A percentile compares a stretch with the other conserved stretches of the same genome.
Conservation (phyloP, 1,284 basidiomycete species). For the Naganishia sp. region DNA sequence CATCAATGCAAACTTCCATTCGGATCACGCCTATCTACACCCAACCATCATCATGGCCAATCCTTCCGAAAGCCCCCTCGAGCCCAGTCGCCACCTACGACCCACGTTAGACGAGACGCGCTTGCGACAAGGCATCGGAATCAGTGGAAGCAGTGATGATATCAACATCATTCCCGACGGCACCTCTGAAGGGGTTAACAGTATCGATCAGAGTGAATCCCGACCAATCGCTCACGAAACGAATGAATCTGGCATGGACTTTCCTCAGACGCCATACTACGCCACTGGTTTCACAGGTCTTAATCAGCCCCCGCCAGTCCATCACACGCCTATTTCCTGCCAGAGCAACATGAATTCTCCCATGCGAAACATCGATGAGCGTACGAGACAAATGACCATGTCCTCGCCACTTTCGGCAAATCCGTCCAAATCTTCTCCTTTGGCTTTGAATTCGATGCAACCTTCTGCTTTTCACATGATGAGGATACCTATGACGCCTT, state of each 20-base stretch:
- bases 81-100: not conserved
- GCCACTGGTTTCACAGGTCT: not conserved
- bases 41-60: not conserved
- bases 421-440: not conserved
- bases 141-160: conserved; percentile 7
- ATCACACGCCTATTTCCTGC: not conserved
- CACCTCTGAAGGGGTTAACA: conserved; percentile 16
- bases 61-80: not conserved
- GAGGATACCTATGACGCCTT: not conserved
- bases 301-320: not conserved
- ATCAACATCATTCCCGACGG: conserved; percentile 24
- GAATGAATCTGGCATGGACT: not conserved
- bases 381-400: conserved; percentile 8
- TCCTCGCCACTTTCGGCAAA: not conserved
- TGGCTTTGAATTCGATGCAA: not conserved
- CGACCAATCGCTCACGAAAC: not conserved
- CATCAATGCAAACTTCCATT: not conserved
- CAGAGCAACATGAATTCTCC: conserved; percentile 1
- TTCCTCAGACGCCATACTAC: conserved; percentile 1
- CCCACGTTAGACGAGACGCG: not conserved
- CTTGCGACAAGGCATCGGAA: not conserved
- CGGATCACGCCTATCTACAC: not conserved
- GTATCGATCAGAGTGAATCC: not conserved
- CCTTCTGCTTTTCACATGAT: conserved; percentile 8
- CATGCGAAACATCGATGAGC: conserved; percentile 2